Base-by-base conservation (phyloP, 139 green algal genomes). In the Mychonastes homosphaera region DNA sequence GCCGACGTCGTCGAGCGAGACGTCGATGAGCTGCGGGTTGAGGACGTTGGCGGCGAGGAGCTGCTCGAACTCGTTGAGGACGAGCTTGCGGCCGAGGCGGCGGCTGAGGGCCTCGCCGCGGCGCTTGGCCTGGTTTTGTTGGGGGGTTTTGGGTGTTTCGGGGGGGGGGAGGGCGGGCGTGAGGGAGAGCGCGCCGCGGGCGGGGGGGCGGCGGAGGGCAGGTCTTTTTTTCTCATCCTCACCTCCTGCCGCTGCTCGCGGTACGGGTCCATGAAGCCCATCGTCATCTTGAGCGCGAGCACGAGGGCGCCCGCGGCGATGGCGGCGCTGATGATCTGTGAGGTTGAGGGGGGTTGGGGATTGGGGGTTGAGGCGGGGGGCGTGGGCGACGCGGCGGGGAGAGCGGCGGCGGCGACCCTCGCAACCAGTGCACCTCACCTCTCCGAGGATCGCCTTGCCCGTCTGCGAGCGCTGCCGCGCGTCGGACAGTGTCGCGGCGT, bases 1-100 rank as follows among this genome's bases (percentile, higher is more conserved):
- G 12, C 83, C 85, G 8, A 98, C 84, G 35, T 89, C 78, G 3
- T 75, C 67, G 23, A 96, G 75, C 0, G 56, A 69, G 15, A 93
- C 76, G 32, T 86, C 73, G 41, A 96, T 88, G 45, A 76, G 33
- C 23, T 58, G 56, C 0, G 88, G 88, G 71, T 96, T 95, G 46
- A 93, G 65, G 9, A 96, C 87, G 28, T 87, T 78, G n/a, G 64
- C 53, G 0, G 85, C 82, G 32, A 95, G 77, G 16, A 90, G 61
- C 76, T 92, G 74, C 62, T 82, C 75, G 61, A 64, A 82, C 61
- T 82, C 75, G 33, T 82, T 75, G 35, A 82, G 67, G 9, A 75
- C 64, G 21, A 82, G 62, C 12, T 51, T 39, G 18, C 62, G 45
- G 5, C 75, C 75, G 21, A 82, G 62, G 8, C 63, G 36, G 33